Base-by-base conservation (phyloP, 805 yeast genomes). In the Wickerhamomyces bisporus region DNA sequence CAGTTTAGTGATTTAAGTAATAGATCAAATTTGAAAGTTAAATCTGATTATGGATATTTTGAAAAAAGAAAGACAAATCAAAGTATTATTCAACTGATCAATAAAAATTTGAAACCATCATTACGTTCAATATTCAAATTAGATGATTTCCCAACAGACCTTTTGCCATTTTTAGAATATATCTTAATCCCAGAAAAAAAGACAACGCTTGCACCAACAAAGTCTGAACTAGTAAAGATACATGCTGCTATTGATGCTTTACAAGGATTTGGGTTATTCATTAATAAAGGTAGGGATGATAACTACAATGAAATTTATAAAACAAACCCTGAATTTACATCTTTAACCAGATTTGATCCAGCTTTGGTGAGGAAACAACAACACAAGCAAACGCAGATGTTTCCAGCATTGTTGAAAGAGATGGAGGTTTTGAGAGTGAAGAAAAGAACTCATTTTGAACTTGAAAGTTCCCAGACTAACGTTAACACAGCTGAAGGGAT, bases 1-100 rank as follows among this genome's bases (percentile, higher is more conserved):
- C 59, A 73, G 38, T 88, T 83, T 60, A 74, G 79, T 51, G 88
- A 81, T 47, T 66, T 75, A 30, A 68, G 67, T 17, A 76, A 70
- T 41, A 55, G 58, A 40, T 56, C 54, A 6, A 58, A 53, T 36
- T 13, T 57, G 11, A 55, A 53, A 29, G 47, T 61, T 23, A 54
- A 51, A 37, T 57, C 58, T 30, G 50, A 53, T 26, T 64, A 62
- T 46, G 51, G 45, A 23, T 43, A 44, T 39, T 42, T 52, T 30
- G 60, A 55, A 37, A 44, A 26, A 25, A 32, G 35, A 26, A 49
- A 39, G 37, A 37, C 32, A 25, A 50, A 47, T 31, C 12, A 6
- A 3, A 47, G 43, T 25, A 35, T 48, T 15, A 28, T 47, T 1
- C 39, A 34, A 18, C 24, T 39, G 8, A 37, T 53, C 0, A 45